Evolutionary conservation across 805 yeast genomes (phyloP), one percentile per base, ranked within the genome.

Genomic region (Kuraishia hungarica): DNA sequence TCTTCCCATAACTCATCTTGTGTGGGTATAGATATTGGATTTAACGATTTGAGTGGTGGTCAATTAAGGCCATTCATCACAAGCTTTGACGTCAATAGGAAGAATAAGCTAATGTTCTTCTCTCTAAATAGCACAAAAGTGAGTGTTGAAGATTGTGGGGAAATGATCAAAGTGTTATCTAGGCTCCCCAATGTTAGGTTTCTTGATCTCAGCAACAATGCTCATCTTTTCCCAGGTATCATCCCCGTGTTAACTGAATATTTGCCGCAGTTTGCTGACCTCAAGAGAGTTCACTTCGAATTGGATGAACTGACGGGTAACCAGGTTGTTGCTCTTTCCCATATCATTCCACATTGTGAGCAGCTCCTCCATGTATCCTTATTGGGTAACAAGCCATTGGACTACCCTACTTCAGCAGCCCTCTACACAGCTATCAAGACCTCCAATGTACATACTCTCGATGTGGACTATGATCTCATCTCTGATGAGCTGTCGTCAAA

Each of bases 1-100:
- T 67, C 74, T 8, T 63, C 66, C 35, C 72, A 73, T 10, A 59
- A 64, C 10, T 73, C 78, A 19, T 76, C 74, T 23, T 80, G 84
- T 63, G 69, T 73, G 50, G 86, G 86, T 1, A 73, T 81, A 20
- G 86, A 81, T 64, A 68, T 81, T 50, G 85, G 81, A 1, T 79
- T 76, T 61, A 81, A 81, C 62, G 81, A 79, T 61, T 64, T 81
- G 54, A 73, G 77, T 39, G 60, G 70, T 2, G 80, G 79, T 1
- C 77, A 76, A 60, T 64, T 81, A 53, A 53, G 57, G n/a, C 81
- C 81, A 1, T 73, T 80, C 54, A 77, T 74, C 22, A 65, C 73
- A 3, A 73, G 72, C 1, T 76, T 81, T 58, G 66, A 62, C 11
- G 69, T 69, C 5, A 64, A 64, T 20, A 55, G 59, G 1, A 60